A percentile compares a stretch with the other conserved stretches of the same genome.
phyloP scores from a whole-genome alignment of 495 filamentous ascomycete species.

The Xylaria intraflava region DNA sequence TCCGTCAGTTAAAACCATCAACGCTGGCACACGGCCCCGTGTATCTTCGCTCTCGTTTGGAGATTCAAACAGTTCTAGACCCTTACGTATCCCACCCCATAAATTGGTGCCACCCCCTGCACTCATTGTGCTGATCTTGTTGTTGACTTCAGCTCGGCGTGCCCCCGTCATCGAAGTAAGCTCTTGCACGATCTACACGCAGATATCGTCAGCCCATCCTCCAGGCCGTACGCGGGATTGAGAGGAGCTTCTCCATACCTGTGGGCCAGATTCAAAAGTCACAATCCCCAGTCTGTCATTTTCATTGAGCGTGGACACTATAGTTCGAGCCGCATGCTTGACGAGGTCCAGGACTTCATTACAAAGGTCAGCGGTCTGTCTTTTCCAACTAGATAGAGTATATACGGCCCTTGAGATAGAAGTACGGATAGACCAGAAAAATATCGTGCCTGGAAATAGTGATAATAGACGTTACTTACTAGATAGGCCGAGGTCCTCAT shows the following conservation, averaged over 20 bases:
- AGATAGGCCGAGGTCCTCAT: slow-evolving; percentile 31
- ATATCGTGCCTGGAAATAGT: not conserved
- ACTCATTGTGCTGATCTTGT: slow-evolving; percentile 29
- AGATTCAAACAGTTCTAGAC: slow-evolving; percentile 28
- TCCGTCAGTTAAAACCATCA: slow-evolving; percentile 46
- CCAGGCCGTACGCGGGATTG: not conserved
- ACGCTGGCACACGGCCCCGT: slow-evolving; percentile 28
- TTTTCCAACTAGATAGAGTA: not conserved
- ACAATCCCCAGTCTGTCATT: slow-evolving; percentile 41
- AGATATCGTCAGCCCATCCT: slow-evolving; percentile 1
- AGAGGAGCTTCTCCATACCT: slow-evolving; percentile 12
- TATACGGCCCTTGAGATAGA: not conserved
- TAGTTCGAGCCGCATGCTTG: slow-evolving; percentile 41
- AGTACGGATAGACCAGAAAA: not conserved
- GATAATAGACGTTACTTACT: not conserved
- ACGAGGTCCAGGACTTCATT: slow-evolving; percentile 33
- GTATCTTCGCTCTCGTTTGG: not conserved
- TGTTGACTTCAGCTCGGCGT: slow-evolving; percentile 25
- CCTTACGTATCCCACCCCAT: slow-evolving; percentile 36
- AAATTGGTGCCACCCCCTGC: slow-evolving; percentile 30
- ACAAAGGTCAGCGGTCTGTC: not conserved
- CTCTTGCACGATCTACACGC: slow-evolving; percentile 27
- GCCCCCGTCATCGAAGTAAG: slow-evolving; percentile 30
- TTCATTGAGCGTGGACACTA: slow-evolving; percentile 35
- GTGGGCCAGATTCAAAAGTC: slow-evolving; percentile 28